A percentile compares a stretch with the other conserved stretches of the same genome.
Conservation (phyloP, 2,329 filamentous ascomycete species). For the Bipolaris zeicola region DNA sequence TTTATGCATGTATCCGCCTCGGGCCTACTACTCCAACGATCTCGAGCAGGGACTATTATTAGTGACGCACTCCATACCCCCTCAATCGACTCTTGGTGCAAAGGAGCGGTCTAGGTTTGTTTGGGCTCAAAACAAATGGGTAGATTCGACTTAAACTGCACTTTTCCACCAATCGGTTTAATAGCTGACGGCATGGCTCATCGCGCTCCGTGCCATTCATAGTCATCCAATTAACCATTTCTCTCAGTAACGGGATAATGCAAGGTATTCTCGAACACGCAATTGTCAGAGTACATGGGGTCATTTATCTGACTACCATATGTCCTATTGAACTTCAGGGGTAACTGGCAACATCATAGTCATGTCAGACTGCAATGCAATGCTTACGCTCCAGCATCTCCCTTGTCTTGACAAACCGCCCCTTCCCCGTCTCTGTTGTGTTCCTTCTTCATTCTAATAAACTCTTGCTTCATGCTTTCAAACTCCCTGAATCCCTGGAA, state of each 20-base stretch:
- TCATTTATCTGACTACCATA: no score
- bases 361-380: background rate
- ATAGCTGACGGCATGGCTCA: background rate
- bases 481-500: conserved; percentile 49
- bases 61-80: background rate
- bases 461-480: conserved; percentile 39
- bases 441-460: conserved; percentile 30
- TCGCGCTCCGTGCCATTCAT: no score
- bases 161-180: conserved; percentile 17
- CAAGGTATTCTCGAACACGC: background rate
- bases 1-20: background rate
- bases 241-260: background rate
- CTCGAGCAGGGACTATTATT: background rate
- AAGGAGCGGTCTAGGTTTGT: background rate
- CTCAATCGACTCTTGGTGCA: background rate
- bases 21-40: background rate
- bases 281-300: background rate
- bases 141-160: background rate
- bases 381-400: background rate
- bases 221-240: no score
- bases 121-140: background rate
- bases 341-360: background rate
- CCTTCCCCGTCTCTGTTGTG: background rate
- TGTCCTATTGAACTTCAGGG: no score
- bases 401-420: background rate